Evolutionary conservation across 495 filamentous ascomycete species (phyloP).

Genomic region (Hypomontagnella submonticulosa): DNA sequence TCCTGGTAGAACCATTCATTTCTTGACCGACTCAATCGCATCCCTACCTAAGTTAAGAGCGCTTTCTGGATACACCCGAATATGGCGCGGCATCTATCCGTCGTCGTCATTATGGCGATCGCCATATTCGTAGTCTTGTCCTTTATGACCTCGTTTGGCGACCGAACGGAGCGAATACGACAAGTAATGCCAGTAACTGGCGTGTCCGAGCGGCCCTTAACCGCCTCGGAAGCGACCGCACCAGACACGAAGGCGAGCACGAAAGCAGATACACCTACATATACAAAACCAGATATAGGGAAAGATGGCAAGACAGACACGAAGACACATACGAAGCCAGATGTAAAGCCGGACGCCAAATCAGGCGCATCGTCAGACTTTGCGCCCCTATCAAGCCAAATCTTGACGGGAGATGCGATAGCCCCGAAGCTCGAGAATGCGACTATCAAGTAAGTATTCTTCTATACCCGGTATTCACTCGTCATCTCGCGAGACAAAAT

Average conservation of each 20-base stretch:
- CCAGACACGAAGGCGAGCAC: conserved; percentile 4
- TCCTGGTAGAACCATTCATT: too few relatives aligned
- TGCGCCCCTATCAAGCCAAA: conserved; percentile 44
- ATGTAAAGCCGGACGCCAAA: conserved; percentile 19
- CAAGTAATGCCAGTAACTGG: conserved; percentile 25
- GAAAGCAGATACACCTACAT: conserved; percentile 3
- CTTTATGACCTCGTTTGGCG: conserved; percentile 44
- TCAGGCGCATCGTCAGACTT: too few relatives aligned
- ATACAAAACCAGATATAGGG: conserved; percentile 11
- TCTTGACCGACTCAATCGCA: too few relatives aligned
- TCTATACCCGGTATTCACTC: not conserved
- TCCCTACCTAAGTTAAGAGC: too few relatives aligned
- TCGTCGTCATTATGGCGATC: conserved; percentile 46
- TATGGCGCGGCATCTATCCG: conserved; percentile 47
- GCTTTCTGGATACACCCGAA: not conserved
- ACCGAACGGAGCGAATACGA: conserved; percentile 32
- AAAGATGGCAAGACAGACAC: conserved; percentile 1
- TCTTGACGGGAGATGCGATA: conserved; percentile 81
- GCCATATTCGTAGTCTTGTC: conserved; percentile 44
- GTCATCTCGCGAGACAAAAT: conserved; percentile 9
- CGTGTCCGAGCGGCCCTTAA: conserved; percentile 21
- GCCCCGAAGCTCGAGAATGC: conserved; percentile 93
- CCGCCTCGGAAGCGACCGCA: conserved; percentile 5
- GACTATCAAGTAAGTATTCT: conserved; percentile 82
- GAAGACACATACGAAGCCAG: conserved; percentile 5